These are phyloP conservation scores for Puccinia horiana DNA, from an alignment of 1,284 basidiomycete genomes.

Conservation along the genomic window DNA sequence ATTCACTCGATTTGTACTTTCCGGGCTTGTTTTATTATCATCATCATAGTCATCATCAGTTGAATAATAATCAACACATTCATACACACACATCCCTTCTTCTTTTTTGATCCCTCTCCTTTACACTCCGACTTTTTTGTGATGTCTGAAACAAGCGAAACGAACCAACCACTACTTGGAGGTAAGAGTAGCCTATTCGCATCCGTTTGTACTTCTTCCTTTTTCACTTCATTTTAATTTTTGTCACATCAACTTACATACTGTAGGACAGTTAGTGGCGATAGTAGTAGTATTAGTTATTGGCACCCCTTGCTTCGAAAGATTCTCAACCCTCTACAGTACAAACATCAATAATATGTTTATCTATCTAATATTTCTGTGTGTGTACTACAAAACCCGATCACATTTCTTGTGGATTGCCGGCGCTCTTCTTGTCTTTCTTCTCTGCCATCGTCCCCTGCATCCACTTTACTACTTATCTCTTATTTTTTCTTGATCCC, in stretches of 20 bases:
- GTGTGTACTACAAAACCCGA: too few relatives aligned
- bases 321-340: neutral
- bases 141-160: neutral
- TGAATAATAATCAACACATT: neutral
- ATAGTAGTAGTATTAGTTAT: neutral
- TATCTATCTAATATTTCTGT: neutral
- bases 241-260: neutral
- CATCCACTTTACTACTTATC: too few relatives aligned
- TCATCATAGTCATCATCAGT: neutral
- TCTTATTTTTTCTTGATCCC: too few relatives aligned
- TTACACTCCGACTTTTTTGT: neutral
- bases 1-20: conserved; percentile 4
- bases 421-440: neutral
- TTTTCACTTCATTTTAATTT: neutral
- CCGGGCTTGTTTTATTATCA: neutral
- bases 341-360: neutral
- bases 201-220: neutral
- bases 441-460: neutral
- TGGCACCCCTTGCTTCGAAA: neutral
- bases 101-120: neutral
- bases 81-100: neutral
- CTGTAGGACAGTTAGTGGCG: too few relatives aligned
- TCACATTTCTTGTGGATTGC: neutral
- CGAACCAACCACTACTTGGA: neutral
- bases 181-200: too few relatives aligned